Percentiles rank a stretch among this genome's conserved stretches.
Conservation (phyloP, 768 basidiomycete genomes). For the Suillus tomentosus region DNA sequence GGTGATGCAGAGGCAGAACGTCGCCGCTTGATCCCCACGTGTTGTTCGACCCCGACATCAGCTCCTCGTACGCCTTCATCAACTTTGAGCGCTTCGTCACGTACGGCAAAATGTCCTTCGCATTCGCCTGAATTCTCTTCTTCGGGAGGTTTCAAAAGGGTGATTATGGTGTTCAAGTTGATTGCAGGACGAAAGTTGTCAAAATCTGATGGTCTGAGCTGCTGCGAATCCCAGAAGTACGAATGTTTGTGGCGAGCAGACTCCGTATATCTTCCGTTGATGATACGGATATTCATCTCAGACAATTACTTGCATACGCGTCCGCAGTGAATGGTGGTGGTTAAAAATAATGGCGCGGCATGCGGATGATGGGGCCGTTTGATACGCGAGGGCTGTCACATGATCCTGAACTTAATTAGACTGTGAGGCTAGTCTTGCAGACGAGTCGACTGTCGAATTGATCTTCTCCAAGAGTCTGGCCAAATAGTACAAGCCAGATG, state of each 20-base stretch:
- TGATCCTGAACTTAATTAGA: neutral
- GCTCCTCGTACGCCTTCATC: conserved; percentile 1
- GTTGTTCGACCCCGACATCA: neutral
- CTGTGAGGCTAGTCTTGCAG: no score
- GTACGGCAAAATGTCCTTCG: neutral
- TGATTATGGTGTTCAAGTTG: conserved; percentile 30
- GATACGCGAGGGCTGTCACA: neutral
- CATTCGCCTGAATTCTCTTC: neutral
- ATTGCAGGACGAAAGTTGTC: conserved; percentile 32
- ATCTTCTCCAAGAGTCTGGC: no score
- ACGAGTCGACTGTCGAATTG: no score
- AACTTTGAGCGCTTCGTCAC: neutral
- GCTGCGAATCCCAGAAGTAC: conserved; percentile 31
- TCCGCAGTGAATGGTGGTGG: conserved; percentile 6
- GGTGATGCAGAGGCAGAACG: conserved; percentile 8
- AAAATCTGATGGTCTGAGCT: neutral
- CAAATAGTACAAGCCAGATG: no score
- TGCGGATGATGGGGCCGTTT: neutral
- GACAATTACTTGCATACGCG: neutral
- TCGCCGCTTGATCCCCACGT: conserved; percentile 25
- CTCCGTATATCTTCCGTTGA: conserved; percentile 26
- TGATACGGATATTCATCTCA: conserved; percentile 12
- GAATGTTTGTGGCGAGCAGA: conserved; percentile 27
- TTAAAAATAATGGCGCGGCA: neutral
- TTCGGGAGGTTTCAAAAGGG: conserved; percentile 17